Percentiles rank a stretch among this genome's conserved stretches.
Evolutionary conservation across 352 stramenopile genomes (phyloP).

Genomic region (Pythium plurisporium): DNA sequence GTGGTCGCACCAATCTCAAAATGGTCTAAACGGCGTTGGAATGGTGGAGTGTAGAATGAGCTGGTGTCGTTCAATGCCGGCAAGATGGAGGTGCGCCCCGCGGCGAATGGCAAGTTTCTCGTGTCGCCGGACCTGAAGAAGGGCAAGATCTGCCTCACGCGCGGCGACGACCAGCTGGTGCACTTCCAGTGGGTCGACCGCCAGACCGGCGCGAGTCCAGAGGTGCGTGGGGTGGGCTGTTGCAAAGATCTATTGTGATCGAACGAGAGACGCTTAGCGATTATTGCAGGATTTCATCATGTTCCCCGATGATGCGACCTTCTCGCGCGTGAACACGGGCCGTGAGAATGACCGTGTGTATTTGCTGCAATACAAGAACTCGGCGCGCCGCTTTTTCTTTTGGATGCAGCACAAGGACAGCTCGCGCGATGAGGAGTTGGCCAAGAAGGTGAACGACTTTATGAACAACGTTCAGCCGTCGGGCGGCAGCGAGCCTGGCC

Average conservation of each 20-base stretch:
- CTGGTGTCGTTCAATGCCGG: slow-evolving; percentile 90
- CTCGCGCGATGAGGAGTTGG: slow-evolving; percentile 81
- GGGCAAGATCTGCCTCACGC: slow-evolving; percentile 84
- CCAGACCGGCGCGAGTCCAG: slow-evolving; percentile 68
- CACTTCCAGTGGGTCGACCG: slow-evolving; percentile 93
- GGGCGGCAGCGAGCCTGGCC: slow-evolving; percentile 23
- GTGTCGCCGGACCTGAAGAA: slow-evolving; percentile 89
- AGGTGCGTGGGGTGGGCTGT: slow-evolving; percentile 39
- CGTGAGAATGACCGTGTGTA: slow-evolving; percentile 84
- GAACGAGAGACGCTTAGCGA: too few species aligned
- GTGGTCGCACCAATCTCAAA: too few species aligned
- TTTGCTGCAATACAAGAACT: slow-evolving; percentile 92
- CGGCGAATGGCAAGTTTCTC: slow-evolving; percentile 82
- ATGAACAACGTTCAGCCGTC: slow-evolving; percentile 82
- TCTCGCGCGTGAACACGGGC: slow-evolving; percentile 87
- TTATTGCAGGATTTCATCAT: slow-evolving; percentile 87
- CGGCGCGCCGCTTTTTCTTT: slow-evolving; percentile 91
- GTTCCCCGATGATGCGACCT: slow-evolving; percentile 88
- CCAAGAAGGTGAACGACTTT: slow-evolving; percentile 85
- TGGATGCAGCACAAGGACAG: slow-evolving; percentile 93
- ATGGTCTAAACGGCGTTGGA: too few species aligned
- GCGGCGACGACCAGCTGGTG: slow-evolving; percentile 85
- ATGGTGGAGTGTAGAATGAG: slow-evolving; percentile 71
- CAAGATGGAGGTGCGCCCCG: slow-evolving; percentile 79
- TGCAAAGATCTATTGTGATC: too few species aligned